Base-by-base conservation (phyloP, 768 basidiomycete species). In the Lactarius sanguifluus region DNA sequence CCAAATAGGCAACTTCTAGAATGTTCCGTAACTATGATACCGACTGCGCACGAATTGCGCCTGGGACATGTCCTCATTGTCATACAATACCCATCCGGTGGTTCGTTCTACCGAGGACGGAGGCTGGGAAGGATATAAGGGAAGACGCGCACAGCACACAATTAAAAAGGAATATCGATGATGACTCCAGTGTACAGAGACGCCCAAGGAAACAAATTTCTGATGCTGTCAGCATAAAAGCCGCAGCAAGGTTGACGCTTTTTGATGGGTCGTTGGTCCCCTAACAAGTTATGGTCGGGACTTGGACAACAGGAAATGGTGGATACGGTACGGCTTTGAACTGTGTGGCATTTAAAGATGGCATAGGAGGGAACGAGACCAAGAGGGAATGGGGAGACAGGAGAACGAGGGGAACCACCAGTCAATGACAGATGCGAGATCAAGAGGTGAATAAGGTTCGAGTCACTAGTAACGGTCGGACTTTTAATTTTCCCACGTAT, bases 361-460 rank as follows among this genome's bases (percentile, higher is more conserved):
- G 15, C 36, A 45, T 61, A 38, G 13, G 47, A 52, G 12, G 41
- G 41, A 50, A 28, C 6, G 10, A 47, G n/a, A 23, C 8, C 30
- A 43, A 64, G 34, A 64, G 34, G 6, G 61, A 30, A 52, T 3
- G 34, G 12, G 47, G 40, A 10, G 13, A 36, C 20, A 40, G 58
- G 2, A 28, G 36, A 57, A 18, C 18, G 6, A 30, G 34, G 41
- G 32, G 18, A 20, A 13, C 6, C 2, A 20, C 62, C 47, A 68
- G n/a, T 62, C 70, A 61, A 59, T 41, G 64, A 64, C 15, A 56
- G 64, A 70, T 64, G 47, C n/a, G 57, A 25, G 64, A 70, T 70
- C 68, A 70, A 69, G 68, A 69, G 50, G 50, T 40, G 59, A 69
- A 62, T 70, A 70, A 70, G 64, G 70, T 70, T 70, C 45, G 52